Evolutionary conservation across 2,329 filamentous ascomycete genomes (phyloP), one percentile per base, ranked within the genome.

Genomic region (Aureobasidium pullulans): DNA sequence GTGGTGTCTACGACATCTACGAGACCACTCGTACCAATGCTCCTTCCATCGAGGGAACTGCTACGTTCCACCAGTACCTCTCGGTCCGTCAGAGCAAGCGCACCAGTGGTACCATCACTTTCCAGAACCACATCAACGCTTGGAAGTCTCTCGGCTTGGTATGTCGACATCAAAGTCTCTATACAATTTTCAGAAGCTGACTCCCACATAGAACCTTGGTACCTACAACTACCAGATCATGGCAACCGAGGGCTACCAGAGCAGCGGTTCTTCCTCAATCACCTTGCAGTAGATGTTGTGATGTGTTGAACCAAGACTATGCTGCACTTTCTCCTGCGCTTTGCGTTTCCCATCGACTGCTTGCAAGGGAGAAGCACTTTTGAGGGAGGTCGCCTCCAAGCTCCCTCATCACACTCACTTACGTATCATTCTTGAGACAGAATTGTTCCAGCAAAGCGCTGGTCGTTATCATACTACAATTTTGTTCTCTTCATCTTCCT

Each of bases 61-160:
- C 72, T 16, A 82, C 79, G 40, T 83, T 83, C 68, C 72, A 76
- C 67, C 79, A 82, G 71, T 83, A 77, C 67, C 82, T 77, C 76
- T 78, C 75, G 19, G 76, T 83, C 19, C 75, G 80, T 60, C 70
- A 72, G 62, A 71, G 63, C 58, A 81, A 82, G 75, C 74, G 80
- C 50, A 72, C 73, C 28, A 72, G 75, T 57, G 81, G 81, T 3
- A 79, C 76, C 6, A 76, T 84, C 62, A 79, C 75, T 39, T 73
- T 74, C 1, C 71, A 68, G 28, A 77, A 75, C 63, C 80, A 83
- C 67, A 82, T 83, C 64, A 73, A 78, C 64, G 80, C 79, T 7
- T 84, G 81, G 81, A 68, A 68, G 19, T 71, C 72, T 39, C 65
- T 68, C n/a, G 80, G 81, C 3, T 68, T 82, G 68, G 54, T 57